Base-by-base conservation (phyloP, 2,329 filamentous ascomycete species). In the Graphium sp. region DNA sequence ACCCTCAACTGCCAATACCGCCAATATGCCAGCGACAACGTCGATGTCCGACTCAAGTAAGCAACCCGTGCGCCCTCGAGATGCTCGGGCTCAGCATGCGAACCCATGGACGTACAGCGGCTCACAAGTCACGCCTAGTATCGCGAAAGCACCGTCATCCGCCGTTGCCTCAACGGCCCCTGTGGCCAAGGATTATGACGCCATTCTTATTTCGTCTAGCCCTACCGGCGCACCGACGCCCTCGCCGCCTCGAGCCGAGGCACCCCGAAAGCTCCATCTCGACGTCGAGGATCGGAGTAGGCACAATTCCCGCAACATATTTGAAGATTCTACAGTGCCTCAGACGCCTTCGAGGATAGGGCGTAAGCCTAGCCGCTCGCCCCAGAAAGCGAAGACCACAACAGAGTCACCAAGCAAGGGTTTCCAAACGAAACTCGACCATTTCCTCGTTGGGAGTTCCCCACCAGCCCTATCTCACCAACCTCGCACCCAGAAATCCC, bases 121-220 rank as follows among this genome's bases (percentile, higher is more conserved):
- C 56, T 60, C 54, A 59, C 58, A 52, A 41, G 35, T 37, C 32
- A 40, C 42, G 37, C 51, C 35, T 41, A 37, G 53, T 49, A 60
- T 55, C 41, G 48, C 39, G 34, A 38, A n/a, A n/a, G n/a, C n/a
- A 18, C 17, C 27, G 16, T 18, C 25, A 41, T 36, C 37, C 31
- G 41, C 43, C 36, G 51, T 33, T 41, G 36, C 53, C 48, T 60
- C 55, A 40, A 48, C 40, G 34, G 37, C 34, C 38, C 40, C 25
- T 31, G 22, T 31, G 18, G 30, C 30, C 28, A 31, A 29, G 33
- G 32, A 32, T 32, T 37, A 41, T 41, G 48, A 60, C 39, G 38
- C 56, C 35, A 58, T 62, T 45, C 27, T 53, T 36, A 52, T 62
- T 43, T 45, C 51, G 38, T 61, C 57, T 43, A 60, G 57, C 35